These are phyloP conservation scores for Aspergillus incahuasiensis DNA, from an alignment of 495 filamentous ascomycete genomes.

Conservation along the genomic window DNA sequence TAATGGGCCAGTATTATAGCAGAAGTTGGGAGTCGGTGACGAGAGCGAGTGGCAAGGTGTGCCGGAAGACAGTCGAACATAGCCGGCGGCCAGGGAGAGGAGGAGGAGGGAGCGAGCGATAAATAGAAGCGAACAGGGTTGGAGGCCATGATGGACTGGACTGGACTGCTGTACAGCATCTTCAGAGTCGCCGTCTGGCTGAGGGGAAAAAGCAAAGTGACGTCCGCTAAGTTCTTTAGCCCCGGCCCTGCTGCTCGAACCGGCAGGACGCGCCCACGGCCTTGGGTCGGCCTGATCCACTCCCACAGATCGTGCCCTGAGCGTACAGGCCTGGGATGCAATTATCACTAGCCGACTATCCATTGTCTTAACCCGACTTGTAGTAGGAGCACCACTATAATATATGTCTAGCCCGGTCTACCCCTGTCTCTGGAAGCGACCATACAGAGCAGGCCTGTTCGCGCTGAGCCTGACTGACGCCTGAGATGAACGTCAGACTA, in stretches of 20 bases:
- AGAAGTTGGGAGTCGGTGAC: neutral
- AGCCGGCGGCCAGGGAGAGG: neutral
- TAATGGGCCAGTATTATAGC: neutral
- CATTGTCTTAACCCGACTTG: neutral
- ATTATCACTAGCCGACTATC: neutral
- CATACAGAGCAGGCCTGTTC: neutral
- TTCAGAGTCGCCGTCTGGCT: neutral
- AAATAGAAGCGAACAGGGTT: constrained; percentile 22
- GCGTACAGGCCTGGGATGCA: neutral
- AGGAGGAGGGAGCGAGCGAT: constrained; percentile 14
- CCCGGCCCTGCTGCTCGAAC: constrained; percentile 1
- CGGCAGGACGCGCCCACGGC: neutral
- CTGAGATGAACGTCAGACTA: neutral
- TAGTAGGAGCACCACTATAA: too few relatives aligned
- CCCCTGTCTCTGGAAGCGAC: neutral
- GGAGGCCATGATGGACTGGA: neutral
- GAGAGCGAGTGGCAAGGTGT: neutral
- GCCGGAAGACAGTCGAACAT: neutral
- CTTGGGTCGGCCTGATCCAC: neutral
- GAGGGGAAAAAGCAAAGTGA: neutral
- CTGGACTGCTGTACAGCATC: neutral
- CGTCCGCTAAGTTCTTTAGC: neutral
- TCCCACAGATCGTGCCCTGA: neutral
- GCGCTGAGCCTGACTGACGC: neutral
- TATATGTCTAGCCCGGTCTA: neutral